phyloP scores from a whole-genome alignment of 1,284 basidiomycete genomes.

The Flammula alnicola region DNA sequence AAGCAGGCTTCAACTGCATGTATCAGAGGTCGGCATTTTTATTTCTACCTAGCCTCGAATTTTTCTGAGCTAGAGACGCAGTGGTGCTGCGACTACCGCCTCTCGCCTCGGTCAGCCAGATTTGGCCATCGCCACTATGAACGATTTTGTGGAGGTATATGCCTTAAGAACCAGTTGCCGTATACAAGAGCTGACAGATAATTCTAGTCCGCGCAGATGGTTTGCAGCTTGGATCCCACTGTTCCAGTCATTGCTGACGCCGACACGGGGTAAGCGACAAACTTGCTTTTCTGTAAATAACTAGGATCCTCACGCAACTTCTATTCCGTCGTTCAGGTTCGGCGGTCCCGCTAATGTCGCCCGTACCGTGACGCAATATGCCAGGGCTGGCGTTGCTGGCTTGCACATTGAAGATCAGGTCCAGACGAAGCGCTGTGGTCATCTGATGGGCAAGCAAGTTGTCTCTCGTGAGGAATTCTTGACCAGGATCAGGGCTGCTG shows the following conservation, averaged over 20 bases:
- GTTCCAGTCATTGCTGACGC: conserved; percentile 82
- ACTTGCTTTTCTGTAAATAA: background rate
- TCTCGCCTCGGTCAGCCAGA: conserved; percentile 80
- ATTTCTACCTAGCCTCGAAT: background rate
- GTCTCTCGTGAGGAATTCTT: conserved; percentile 72
- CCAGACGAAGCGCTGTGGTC: conserved; percentile 83
- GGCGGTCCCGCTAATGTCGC: conserved; percentile 80
- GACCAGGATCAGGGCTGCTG: conserved; percentile 78
- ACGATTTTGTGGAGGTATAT: conserved; percentile 70
- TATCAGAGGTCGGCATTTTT: conserved; percentile 59
- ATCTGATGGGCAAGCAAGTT: conserved; percentile 77
- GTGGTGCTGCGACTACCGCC: conserved; percentile 79
- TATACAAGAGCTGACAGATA: background rate
- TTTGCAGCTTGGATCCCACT: conserved; percentile 65
- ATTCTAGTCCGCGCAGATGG: conserved; percentile 51
- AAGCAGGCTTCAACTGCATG: conserved; percentile 76
- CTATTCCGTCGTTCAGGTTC: conserved; percentile 49
- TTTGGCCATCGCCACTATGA: conserved; percentile 79
- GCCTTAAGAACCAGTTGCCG: conserved; percentile 2
- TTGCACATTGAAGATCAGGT: conserved; percentile 87
- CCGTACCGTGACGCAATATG: conserved; percentile 76
- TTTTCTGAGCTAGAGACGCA: conserved; percentile 20
- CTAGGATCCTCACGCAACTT: background rate
- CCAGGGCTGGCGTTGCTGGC: conserved; percentile 72
- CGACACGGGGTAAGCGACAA: conserved; percentile 40